These are phyloP conservation scores for Globisporangium cederbergense DNA, from an alignment of 352 stramenopile genomes.

Conservation along the genomic window DNA sequence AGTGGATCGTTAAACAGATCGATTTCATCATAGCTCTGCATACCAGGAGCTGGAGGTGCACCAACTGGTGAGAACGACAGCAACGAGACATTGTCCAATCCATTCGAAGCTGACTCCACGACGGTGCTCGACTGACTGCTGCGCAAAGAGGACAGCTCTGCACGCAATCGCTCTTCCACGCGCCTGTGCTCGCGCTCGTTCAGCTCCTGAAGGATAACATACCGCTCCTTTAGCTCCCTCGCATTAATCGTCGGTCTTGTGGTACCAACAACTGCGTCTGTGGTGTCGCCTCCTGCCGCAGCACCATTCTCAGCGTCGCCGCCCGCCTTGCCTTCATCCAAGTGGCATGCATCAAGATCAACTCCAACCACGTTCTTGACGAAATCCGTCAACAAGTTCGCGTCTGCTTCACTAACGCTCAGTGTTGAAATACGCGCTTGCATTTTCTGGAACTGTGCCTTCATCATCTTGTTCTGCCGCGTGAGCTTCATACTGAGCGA, in stretches of 20 bases:
- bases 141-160: constrained; percentile 12
- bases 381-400: constrained; percentile 44
- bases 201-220: constrained; percentile 38
- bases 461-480: constrained; percentile 87
- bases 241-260: constrained; percentile 39
- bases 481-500: constrained; percentile 87
- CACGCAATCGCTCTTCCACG: constrained; percentile 14
- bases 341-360: constrained; percentile 54
- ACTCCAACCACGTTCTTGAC: constrained; percentile 64
- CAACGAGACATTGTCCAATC: constrained; percentile 30
- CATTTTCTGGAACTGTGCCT: constrained; percentile 78
- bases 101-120: neutral
- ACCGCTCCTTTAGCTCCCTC: constrained; percentile 42
- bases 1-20: constrained; percentile 38
- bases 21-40: constrained; percentile 51
- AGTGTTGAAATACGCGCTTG: constrained; percentile 44
- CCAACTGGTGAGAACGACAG: constrained; percentile 38
- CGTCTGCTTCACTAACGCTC: constrained; percentile 41
- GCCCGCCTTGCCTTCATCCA: constrained; percentile 16
- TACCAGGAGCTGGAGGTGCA: constrained; percentile 4
- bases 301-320: constrained; percentile 6
- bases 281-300: constrained; percentile 6
- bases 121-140: constrained; percentile 18
- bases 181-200: constrained; percentile 35
- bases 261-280: neutral